Evolutionary conservation across 2,329 filamentous ascomycete species (phyloP).

Genomic region (Diaporthe helianthi): DNA sequence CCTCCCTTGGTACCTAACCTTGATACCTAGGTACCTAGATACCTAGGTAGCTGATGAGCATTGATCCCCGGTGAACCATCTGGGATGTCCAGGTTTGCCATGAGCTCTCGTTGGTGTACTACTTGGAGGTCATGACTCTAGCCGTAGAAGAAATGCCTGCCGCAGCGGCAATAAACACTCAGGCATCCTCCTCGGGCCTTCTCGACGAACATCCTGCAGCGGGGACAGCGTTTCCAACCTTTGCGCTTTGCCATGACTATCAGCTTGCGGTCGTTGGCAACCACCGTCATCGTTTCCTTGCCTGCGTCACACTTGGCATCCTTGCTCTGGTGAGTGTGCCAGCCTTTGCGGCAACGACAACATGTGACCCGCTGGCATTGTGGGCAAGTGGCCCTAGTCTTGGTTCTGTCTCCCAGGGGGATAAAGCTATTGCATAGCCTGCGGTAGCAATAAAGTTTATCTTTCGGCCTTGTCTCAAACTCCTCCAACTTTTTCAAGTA

Average conservation of each 20-base stretch:
- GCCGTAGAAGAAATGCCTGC: constrained; percentile 23
- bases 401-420: not conserved
- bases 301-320: constrained; percentile 2
- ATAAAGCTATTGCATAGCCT: constrained; percentile 12
- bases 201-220: constrained; percentile 15
- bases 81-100: too few species aligned
- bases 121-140: not conserved
- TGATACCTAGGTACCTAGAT: too few species aligned
- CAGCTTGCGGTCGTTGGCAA: constrained; percentile 13
- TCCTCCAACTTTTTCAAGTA: constrained; percentile 9
- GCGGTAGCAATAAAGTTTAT: constrained; percentile 21
- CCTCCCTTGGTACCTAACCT: too few species aligned
- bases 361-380: constrained; percentile 1
- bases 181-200: constrained; percentile 18
- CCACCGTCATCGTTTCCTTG: constrained; percentile 13
- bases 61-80: too few species aligned
- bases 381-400: not conserved
- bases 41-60: too few species aligned
- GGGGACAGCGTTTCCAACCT: constrained; percentile 23
- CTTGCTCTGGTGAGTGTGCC: not conserved
- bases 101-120: not conserved
- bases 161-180: constrained; percentile 24
- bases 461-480: not conserved
- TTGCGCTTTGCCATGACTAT: constrained; percentile 18
- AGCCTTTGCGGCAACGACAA: constrained; percentile 9